These are phyloP conservation scores for Primulina huaijiensis DNA, from an alignment of 257 asterid species.

Conservation along the genomic window DNA sequence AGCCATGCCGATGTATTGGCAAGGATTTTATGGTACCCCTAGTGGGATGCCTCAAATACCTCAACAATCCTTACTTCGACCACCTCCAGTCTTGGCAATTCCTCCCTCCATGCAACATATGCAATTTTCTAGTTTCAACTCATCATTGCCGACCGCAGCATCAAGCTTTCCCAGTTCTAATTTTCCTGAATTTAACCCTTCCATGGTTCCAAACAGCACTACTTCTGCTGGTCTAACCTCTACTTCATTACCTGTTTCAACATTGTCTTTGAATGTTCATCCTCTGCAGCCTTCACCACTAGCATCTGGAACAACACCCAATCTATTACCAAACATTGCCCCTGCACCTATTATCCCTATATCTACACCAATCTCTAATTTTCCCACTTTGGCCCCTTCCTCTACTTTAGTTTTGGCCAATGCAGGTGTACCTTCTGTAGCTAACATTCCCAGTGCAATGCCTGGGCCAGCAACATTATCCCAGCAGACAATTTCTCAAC, in stretches of 20 bases:
- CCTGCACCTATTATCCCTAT: constrained; percentile 41
- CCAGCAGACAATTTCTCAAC: constrained; percentile 42
- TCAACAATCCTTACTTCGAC: constrained; percentile 76
- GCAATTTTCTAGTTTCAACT: constrained; percentile 64
- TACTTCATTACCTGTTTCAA: constrained; percentile 44
- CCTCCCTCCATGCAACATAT: constrained; percentile 81
- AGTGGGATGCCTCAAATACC: constrained; percentile 72
- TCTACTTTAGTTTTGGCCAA: constrained; percentile 42
- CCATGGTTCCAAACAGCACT: constrained; percentile 41
- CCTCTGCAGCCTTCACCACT: constrained; percentile 46
- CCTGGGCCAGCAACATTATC: constrained; percentile 41
- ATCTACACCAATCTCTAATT: constrained; percentile 37
- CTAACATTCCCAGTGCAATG: constrained; percentile 43
- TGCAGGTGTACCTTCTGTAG: constrained; percentile 33
- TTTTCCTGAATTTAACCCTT: constrained; percentile 54
- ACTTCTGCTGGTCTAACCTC: constrained; percentile 44
- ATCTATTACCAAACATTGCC: constrained; percentile 46
- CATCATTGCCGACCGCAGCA: constrained; percentile 51
- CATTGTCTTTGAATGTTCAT: constrained; percentile 49
- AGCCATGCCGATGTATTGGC: constrained; percentile 96
- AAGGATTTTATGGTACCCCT: constrained; percentile 83
- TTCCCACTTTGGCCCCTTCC: constrained; percentile 44
- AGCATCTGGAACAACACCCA: constrained; percentile 43
- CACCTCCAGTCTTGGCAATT: constrained; percentile 72
- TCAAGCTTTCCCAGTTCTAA: constrained; percentile 47